Conservation (phyloP, 176 grass and related monocot genomes). For the Oryza officinalis region DNA sequence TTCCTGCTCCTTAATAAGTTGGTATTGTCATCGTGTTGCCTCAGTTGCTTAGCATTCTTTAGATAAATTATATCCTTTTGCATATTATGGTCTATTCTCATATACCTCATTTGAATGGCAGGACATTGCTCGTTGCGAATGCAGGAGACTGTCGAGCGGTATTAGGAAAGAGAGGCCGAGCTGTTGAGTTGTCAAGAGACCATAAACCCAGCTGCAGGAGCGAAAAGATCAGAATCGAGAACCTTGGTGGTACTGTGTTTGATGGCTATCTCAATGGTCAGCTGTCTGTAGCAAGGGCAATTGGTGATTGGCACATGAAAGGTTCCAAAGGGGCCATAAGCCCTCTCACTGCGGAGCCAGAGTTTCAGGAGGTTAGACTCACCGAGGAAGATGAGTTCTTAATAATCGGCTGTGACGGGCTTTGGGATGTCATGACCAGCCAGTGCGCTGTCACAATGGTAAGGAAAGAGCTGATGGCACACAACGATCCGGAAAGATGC, state of each 20-base stretch:
- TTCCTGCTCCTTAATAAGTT: conserved; percentile 32
- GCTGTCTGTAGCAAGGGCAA: conserved; percentile 84
- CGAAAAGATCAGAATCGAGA: conserved; percentile 83
- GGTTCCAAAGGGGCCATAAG: conserved; percentile 66
- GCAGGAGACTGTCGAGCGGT: conserved; percentile 90
- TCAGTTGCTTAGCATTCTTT: conserved; percentile 26
- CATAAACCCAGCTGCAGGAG: conserved; percentile 77
- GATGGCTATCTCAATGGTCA: conserved; percentile 93
- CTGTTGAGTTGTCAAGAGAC: conserved; percentile 78
- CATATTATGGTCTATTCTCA: conserved; percentile 35
- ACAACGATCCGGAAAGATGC: conserved; percentile 79
- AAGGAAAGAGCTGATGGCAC: conserved; percentile 70
- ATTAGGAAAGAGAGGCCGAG: conserved; percentile 80
- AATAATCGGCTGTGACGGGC: conserved; percentile 90
- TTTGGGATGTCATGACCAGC: conserved; percentile 99
- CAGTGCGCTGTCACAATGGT: conserved; percentile 86
- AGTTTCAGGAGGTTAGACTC: conserved; percentile 73
- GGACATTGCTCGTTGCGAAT: conserved; percentile 84
- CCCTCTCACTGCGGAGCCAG: conserved; percentile 79
- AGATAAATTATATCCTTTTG: conserved; percentile 15
- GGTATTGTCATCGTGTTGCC: conserved; percentile 1
- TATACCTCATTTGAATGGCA: conserved; percentile 46
- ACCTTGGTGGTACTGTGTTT: conserved; percentile 71
- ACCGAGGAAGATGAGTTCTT: conserved; percentile 90
- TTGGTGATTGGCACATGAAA: conserved; percentile 97